These are phyloP conservation scores for Kuraishia piskuri DNA, from an alignment of 805 yeast species.

Conservation along the genomic window DNA sequence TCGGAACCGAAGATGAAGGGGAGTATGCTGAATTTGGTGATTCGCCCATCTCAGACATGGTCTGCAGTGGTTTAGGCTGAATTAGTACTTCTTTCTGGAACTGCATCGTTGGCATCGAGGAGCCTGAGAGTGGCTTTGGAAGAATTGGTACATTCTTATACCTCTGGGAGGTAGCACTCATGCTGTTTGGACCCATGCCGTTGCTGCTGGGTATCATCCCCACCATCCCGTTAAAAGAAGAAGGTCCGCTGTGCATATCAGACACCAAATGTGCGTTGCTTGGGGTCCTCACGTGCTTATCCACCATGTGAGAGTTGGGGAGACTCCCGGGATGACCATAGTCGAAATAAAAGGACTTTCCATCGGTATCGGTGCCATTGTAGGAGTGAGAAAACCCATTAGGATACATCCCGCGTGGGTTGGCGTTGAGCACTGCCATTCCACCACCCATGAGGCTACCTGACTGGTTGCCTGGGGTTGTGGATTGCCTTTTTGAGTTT, in stretches of 20 bases:
- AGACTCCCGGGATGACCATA: neutral
- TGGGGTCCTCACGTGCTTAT: neutral
- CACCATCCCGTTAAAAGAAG: neutral
- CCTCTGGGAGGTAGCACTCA: slow-evolving; percentile 6
- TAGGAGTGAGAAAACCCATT: neutral
- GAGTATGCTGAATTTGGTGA: neutral
- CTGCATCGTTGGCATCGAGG: neutral
- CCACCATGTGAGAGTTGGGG: neutral
- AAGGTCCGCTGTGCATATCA: neutral
- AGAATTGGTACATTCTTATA: slow-evolving; percentile 24
- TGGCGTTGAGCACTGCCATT: neutral
- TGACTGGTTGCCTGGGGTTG: neutral
- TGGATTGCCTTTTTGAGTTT: slow-evolving; percentile 31
- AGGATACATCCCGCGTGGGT: neutral
- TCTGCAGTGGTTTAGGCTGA: neutral
- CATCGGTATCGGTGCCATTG: neutral
- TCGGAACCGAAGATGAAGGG: neutral
- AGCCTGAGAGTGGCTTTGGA: slow-evolving; percentile 18
- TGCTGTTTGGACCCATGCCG: slow-evolving; percentile 1
- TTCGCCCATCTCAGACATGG: neutral
- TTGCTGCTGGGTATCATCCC: neutral
- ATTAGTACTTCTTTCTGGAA: neutral
- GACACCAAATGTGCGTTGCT: neutral
- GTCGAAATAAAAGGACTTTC: neutral
- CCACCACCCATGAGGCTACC: neutral